These are phyloP conservation scores for Chaetomidium leptoderma DNA, from an alignment of 495 filamentous ascomycete species.

Conservation along the genomic window DNA sequence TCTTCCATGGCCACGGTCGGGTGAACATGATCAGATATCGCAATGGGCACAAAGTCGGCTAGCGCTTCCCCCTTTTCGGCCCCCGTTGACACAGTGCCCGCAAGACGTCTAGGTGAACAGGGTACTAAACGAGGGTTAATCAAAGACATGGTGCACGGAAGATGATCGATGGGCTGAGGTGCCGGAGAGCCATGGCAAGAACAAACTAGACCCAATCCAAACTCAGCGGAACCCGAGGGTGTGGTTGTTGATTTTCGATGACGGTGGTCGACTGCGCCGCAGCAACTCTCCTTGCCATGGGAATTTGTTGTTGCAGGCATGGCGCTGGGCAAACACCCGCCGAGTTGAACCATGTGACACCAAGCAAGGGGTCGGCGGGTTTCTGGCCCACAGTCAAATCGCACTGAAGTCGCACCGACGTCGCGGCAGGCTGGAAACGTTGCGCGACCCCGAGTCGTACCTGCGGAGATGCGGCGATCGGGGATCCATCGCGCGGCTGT, in stretches of 20 bases:
- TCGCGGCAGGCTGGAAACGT: constrained; percentile 1
- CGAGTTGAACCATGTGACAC: not conserved
- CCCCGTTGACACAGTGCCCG: not conserved
- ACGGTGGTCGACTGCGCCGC: not conserved
- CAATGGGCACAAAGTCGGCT: too few species aligned
- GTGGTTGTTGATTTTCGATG: not conserved
- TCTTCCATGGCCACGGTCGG: too few species aligned
- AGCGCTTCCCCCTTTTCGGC: not conserved
- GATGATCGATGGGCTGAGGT: too few species aligned
- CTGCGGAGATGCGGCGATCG: constrained; percentile 5
- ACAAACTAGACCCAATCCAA: not conserved
- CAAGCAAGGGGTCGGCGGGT: not conserved
- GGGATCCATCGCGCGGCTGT: not conserved
- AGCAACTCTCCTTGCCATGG: not conserved
- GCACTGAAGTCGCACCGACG: too few species aligned
- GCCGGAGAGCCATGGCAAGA: not conserved
- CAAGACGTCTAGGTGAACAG: too few species aligned
- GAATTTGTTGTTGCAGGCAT: not conserved
- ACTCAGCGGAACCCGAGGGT: not conserved
- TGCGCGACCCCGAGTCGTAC: constrained; percentile 7
- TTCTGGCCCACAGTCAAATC: constrained; percentile 10
- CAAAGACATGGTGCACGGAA: too few species aligned
- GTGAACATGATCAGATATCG: too few species aligned
- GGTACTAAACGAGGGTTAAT: too few species aligned
- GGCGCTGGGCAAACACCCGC: too few species aligned